These are phyloP conservation scores for Colletotrichum orchidophilum DNA, from an alignment of 2,329 filamentous ascomycete genomes.

Conservation along the genomic window DNA sequence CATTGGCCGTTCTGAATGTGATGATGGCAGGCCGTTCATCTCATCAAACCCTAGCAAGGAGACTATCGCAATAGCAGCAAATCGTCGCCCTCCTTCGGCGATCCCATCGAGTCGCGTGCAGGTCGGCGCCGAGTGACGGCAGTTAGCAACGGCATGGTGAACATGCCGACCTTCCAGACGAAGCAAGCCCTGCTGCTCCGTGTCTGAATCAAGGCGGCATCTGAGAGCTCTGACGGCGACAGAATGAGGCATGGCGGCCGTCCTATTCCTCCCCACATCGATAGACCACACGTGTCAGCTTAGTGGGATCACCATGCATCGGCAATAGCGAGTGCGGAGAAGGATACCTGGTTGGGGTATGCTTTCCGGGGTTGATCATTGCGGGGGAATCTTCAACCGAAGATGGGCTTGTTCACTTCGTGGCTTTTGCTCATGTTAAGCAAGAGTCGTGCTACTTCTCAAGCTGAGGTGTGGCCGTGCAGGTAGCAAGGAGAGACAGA, in stretches of 20 bases:
- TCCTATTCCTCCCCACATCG: background rate
- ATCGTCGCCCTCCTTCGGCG: slow-evolving; percentile 12
- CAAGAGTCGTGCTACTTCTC: background rate
- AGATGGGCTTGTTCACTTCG: background rate
- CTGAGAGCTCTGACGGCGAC: background rate
- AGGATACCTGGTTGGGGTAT: background rate
- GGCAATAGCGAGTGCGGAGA: slow-evolving; percentile 32
- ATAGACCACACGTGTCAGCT: background rate
- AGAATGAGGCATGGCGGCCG: background rate
- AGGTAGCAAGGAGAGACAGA: background rate
- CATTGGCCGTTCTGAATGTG: background rate
- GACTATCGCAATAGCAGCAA: background rate
- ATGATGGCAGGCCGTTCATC: slow-evolving; percentile 6
- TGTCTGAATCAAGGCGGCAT: slow-evolving; percentile 1
- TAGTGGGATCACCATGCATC: slow-evolving; percentile 23
- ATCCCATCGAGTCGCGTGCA: background rate
- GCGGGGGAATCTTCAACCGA: slow-evolving; percentile 26
- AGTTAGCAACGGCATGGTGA: slow-evolving; percentile 18
- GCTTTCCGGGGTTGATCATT: background rate
- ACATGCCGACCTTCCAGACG: background rate
- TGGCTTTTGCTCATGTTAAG: background rate
- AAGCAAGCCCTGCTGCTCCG: background rate
- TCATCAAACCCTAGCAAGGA: background rate
- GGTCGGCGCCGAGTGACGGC: slow-evolving; percentile 11
- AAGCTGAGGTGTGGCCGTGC: background rate